These are phyloP conservation scores for Meyerozyma carpophila DNA, from an alignment of 1,139 yeast species.

Conservation along the genomic window DNA sequence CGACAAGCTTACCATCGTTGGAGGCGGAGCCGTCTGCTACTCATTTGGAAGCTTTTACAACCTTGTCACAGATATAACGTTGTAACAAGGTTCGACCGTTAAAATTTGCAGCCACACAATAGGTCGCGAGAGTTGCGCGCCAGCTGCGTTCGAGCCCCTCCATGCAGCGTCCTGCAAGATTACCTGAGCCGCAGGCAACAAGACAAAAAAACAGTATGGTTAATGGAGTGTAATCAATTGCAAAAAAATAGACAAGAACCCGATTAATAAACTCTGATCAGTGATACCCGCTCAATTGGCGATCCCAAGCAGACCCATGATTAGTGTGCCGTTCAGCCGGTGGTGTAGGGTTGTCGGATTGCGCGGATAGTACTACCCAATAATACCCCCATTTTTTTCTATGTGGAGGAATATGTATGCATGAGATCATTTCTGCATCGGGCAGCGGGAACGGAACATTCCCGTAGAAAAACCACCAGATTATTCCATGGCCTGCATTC, in stretches of 20 bases:
- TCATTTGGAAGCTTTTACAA: conserved; percentile 77
- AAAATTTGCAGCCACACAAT: background rate
- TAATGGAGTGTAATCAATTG: no score
- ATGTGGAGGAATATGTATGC: background rate
- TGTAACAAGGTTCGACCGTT: background rate
- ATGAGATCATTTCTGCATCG: background rate
- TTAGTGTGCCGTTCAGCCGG: background rate
- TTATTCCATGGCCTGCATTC: no score
- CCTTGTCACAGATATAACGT: background rate
- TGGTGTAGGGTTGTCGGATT: background rate
- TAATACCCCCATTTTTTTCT: background rate
- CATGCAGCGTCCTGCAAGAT: background rate
- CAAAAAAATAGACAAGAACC: no score
- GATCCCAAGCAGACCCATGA: background rate
- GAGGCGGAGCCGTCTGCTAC: conserved; percentile 84
- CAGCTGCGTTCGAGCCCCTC: background rate
- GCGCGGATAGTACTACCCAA: background rate
- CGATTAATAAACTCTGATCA: no score
- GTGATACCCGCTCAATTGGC: background rate
- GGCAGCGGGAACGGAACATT: background rate
- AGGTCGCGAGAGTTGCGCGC: no score
- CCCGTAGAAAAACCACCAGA: no score
- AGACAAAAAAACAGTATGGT: background rate
- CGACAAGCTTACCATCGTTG: conserved; percentile 27
- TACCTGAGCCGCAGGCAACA: background rate